Evolutionary conservation across 257 asterid species (phyloP), one percentile per base, ranked within the genome.

Genomic region (Solanum sparsipilum): DNA sequence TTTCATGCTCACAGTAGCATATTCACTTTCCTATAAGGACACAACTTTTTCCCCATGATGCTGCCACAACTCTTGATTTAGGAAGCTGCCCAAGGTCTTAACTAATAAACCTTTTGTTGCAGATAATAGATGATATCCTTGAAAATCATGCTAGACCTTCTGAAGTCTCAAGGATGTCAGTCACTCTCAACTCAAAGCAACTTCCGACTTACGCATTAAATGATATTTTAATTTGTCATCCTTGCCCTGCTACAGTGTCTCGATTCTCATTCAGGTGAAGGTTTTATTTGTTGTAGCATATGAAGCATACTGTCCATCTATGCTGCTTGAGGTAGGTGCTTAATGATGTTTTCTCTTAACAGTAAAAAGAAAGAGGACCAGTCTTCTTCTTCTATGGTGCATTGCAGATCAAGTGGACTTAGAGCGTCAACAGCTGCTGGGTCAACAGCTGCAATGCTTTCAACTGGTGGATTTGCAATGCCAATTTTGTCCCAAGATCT

Each of bases 401-500:
- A 95, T 90, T 89, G 94, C 89, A 90, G 99, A 92, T 97, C 99
- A 34, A 97, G 98, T 86, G 99, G 99, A 83, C 93, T 96, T 44
- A 93, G 98, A 91, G 98, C 93, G 87, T 97, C 98, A 11, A 95
- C 99, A 25, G 96, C 96, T 39, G 98, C 98, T 27, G 98, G 98
- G 89, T 97, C 99, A 88, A 94, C 98, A 9, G 99, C 99, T 87
- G 99, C 99, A 36, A 93, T 97, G 93, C 98, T 90, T 78, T 97
- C 98, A 9, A 93, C 96, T 5, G 98, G 99, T 88, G 99, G 99
- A 89, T 91, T 72, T 29, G 84, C 83, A 32, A 93, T 94, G 98
- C 98, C 98, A 34, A 89, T 94, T 86, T 90, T 93, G n/a, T 95
- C 98, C 70, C 92, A 89, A 90, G 98, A 97, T 76, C 96, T 97